phyloP scores from a whole-genome alignment of 2,329 filamentous ascomycete species.

The Clarireedia homoeocarpa region DNA sequence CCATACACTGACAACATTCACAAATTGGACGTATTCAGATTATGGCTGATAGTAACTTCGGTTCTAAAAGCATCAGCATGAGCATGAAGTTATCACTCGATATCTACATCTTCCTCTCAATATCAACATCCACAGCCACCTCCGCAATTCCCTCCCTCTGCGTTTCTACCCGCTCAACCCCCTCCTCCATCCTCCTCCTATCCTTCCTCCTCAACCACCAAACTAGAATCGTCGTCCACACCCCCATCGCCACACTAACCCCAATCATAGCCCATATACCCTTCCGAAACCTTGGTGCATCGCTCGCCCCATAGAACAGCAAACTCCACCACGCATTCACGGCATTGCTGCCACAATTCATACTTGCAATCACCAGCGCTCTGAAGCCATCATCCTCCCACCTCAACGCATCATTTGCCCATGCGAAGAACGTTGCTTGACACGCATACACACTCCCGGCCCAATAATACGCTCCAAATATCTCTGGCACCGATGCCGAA shows the following conservation, averaged over 20 bases:
- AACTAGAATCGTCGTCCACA: conserved; percentile 50
- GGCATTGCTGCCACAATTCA: conserved; percentile 62
- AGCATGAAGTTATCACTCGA: no score
- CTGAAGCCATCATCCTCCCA: conserved; percentile 54
- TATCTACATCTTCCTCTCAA: not conserved
- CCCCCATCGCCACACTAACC: conserved; percentile 46
- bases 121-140: not conserved
- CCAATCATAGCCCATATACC: conserved; percentile 73
- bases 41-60: no score
- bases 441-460: conserved; percentile 63
- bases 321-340: conserved; percentile 70
- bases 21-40: no score
- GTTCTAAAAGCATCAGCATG: no score
- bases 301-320: conserved; percentile 59
- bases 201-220: conserved; percentile 37
- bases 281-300: conserved; percentile 47
- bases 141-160: not conserved
- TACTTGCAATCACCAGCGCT: conserved; percentile 60
- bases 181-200: conserved; percentile 15
- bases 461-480: conserved; percentile 65
- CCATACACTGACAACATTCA: no score
- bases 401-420: conserved; percentile 62
- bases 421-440: conserved; percentile 68
- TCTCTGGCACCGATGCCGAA: conserved; percentile 36
- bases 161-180: not conserved